These are phyloP conservation scores for Colletotrichum tabaci DNA, from an alignment of 2,329 filamentous ascomycete species.

Conservation along the genomic window DNA sequence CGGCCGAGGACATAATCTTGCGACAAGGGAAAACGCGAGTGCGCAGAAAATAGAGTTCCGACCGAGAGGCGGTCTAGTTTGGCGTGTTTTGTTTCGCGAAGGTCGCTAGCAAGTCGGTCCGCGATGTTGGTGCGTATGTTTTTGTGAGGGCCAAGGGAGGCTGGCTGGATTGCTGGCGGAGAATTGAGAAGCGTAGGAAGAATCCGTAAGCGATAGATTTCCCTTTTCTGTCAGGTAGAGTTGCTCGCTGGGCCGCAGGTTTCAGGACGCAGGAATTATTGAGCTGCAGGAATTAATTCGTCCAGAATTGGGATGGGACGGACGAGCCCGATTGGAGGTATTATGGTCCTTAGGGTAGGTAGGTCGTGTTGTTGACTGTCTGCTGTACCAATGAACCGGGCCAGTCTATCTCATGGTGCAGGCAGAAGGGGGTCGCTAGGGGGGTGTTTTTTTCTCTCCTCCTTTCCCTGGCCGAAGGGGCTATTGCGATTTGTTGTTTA, in stretches of 20 bases:
- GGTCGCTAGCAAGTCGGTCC: slow-evolving; percentile 35
- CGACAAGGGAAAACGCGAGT: slow-evolving; percentile 36
- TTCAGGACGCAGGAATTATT: slow-evolving; percentile 41
- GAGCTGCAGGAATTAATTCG: slow-evolving; percentile 42
- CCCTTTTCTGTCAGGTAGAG: slow-evolving; percentile 9
- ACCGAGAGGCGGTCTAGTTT: slow-evolving; percentile 33
- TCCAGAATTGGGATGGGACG: slow-evolving; percentile 37
- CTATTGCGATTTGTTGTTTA: slow-evolving; percentile 55
- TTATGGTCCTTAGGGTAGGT: slow-evolving; percentile 34
- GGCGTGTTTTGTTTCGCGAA: slow-evolving; percentile 36
- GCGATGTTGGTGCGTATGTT: slow-evolving; percentile 28
- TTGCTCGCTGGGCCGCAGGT: slow-evolving; percentile 32
- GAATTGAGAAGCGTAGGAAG: slow-evolving; percentile 27
- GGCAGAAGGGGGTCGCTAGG: slow-evolving; percentile 29
- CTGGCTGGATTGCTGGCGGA: slow-evolving; percentile 27
- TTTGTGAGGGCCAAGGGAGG: slow-evolving; percentile 35
- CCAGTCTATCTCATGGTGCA: slow-evolving; percentile 62
- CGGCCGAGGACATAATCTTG: slow-evolving; percentile 74
- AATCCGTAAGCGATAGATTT: slow-evolving; percentile 20
- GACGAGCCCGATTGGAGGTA: slow-evolving; percentile 39
- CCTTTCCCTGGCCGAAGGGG: slow-evolving; percentile 1
- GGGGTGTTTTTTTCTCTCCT: not conserved
- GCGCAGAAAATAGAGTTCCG: slow-evolving; percentile 33
- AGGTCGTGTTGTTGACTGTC: slow-evolving; percentile 23
- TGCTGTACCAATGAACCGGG: slow-evolving; percentile 54